phyloP scores from a whole-genome alignment of 108 stramenopile species.

The Fistulifera pelliculosa region DNA sequence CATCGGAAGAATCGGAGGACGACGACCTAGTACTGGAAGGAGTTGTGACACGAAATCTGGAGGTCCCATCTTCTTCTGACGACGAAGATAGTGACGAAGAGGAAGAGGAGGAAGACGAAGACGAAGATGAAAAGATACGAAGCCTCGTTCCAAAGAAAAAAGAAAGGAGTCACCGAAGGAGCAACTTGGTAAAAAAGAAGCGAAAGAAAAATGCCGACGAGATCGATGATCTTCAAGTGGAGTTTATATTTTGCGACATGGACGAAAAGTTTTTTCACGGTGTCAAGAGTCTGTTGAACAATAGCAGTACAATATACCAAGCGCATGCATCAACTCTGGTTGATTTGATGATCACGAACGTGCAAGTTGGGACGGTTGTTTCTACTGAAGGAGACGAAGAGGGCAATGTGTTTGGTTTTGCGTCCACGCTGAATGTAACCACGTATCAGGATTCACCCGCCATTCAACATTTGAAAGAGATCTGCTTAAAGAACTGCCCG shows the following conservation, averaged over 20 bases:
- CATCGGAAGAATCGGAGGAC: conserved; percentile 21
- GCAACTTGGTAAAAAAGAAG: conserved; percentile 24
- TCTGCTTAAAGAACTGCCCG: conserved; percentile 57
- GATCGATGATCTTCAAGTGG: conserved; percentile 57
- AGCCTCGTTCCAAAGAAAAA: conserved; percentile 22
- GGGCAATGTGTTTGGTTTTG: conserved; percentile 71
- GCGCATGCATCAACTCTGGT: conserved; percentile 50
- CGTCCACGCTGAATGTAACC: conserved; percentile 71
- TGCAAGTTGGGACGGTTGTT: conserved; percentile 64
- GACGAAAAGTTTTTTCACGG: conserved; percentile 77
- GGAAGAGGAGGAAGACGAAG: too few species aligned
- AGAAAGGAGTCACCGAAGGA: conserved; percentile 1
- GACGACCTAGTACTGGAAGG: conserved; percentile 60
- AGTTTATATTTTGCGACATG: conserved; percentile 80
- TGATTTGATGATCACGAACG: conserved; percentile 71
- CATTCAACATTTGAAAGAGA: conserved; percentile 47
- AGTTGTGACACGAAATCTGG: conserved; percentile 59
- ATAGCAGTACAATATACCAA: conserved; percentile 38
- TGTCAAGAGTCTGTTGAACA: conserved; percentile 50
- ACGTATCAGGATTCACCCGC: conserved; percentile 35
- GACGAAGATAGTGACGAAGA: conserved; percentile 32
- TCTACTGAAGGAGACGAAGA: conserved; percentile 59
- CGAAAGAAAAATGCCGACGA: conserved; percentile 32
- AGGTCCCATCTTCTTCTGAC: conserved; percentile 33
- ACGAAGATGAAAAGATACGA: conserved; percentile 26